phyloP scores from a whole-genome alignment of 352 stramenopile species.

The Saprolegnia diclina region DNA sequence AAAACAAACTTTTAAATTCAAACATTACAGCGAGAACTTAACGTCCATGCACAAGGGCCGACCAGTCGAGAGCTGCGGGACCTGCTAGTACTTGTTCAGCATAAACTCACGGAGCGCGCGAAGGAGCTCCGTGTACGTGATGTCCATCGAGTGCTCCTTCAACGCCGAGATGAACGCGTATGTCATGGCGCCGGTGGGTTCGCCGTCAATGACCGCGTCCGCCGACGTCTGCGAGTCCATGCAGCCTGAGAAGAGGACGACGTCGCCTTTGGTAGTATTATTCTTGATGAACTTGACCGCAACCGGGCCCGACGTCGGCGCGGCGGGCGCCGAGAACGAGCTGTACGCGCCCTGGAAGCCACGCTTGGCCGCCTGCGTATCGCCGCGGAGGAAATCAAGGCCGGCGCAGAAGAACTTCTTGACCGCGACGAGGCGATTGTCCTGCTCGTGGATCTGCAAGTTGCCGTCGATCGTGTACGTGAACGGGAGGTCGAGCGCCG shows the following conservation, averaged over 20 bases:
- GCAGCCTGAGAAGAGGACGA: slow-evolving; percentile 40
- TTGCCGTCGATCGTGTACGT: slow-evolving; percentile 35
- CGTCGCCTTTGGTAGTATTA: slow-evolving; percentile 31
- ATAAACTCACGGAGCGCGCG: slow-evolving; percentile 19
- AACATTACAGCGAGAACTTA: slow-evolving; percentile 23
- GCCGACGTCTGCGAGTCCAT: slow-evolving; percentile 40
- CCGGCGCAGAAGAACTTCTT: slow-evolving; percentile 13
- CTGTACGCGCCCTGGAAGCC: slow-evolving; percentile 24
- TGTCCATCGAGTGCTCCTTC: slow-evolving; percentile 26
- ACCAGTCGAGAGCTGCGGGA: slow-evolving; percentile 30
- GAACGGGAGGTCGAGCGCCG: slow-evolving; percentile 62
- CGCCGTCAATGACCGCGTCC: slow-evolving; percentile 32
- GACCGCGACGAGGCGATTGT: slow-evolving; percentile 7
- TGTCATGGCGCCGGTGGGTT: slow-evolving; percentile 34
- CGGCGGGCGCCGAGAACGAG: background rate
- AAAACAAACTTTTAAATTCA: background rate
- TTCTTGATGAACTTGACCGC: slow-evolving; percentile 14
- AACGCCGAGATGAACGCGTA: slow-evolving; percentile 35
- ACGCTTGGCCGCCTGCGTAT: slow-evolving; percentile 33
- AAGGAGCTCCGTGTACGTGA: slow-evolving; percentile 25
- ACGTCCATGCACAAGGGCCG: slow-evolving; percentile 29
- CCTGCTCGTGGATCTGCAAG: slow-evolving; percentile 25
- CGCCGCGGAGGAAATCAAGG: slow-evolving; percentile 28
- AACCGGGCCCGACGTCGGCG: slow-evolving; percentile 2
- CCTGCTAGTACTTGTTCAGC: slow-evolving; percentile 30